Conservation (phyloP, 495 filamentous ascomycete genomes). For the Hapsidospora chrysogenum region DNA sequence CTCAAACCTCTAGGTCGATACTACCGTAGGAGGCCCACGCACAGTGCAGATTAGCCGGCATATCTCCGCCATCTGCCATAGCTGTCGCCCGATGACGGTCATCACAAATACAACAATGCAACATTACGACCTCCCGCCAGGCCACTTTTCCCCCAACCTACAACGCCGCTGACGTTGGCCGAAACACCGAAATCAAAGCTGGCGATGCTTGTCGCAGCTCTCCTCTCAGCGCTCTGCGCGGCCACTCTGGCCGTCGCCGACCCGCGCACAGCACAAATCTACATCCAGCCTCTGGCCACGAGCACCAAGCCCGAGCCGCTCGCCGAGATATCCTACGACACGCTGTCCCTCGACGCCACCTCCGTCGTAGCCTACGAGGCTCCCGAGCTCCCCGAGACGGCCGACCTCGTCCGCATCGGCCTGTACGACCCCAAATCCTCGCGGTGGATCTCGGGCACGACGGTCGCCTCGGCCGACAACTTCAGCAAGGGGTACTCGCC, state of each 20-base stretch:
- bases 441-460: constrained; percentile 29
- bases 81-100: too few relatives aligned
- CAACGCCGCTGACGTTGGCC: too few relatives aligned
- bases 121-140: too few relatives aligned
- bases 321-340: constrained; percentile 29
- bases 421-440: constrained; percentile 21
- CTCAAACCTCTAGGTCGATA: too few relatives aligned
- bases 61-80: too few relatives aligned
- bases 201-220: constrained; percentile 10
- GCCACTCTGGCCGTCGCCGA: constrained; percentile 11
- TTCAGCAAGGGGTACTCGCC: constrained; percentile 37
- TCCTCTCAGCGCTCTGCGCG: constrained; percentile 15
- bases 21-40: too few relatives aligned
- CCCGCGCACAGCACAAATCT: constrained; percentile 19
- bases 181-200: too few relatives aligned
- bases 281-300: constrained; percentile 23
- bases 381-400: constrained; percentile 23
- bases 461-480: constrained; percentile 26
- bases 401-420: constrained; percentile 29
- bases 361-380: constrained; percentile 27
- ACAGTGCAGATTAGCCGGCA: too few relatives aligned
- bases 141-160: too few relatives aligned
- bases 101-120: too few relatives aligned
- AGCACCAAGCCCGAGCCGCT: constrained; percentile 18
- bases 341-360: constrained; percentile 10